Evolutionary conservation across 139 green algal genomes (phyloP).

Genomic region (Marvania coccoides): DNA sequence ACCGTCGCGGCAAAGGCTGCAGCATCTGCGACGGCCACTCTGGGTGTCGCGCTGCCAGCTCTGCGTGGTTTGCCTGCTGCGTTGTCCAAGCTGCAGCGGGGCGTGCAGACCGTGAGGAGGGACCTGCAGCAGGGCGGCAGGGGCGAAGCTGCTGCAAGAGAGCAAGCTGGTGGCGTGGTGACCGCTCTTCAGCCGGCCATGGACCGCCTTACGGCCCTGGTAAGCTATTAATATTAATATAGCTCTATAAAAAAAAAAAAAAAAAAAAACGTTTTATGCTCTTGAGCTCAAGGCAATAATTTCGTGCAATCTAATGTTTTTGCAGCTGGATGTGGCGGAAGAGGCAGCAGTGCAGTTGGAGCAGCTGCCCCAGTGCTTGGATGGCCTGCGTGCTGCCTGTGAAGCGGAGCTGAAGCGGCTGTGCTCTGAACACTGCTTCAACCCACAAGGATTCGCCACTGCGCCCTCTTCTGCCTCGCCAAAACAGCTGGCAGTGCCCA

Average conservation of each 20-base stretch:
- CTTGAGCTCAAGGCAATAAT: too few species aligned
- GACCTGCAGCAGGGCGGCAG: background rate
- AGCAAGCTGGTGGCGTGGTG: slow-evolving; percentile 8
- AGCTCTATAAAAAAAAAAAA: too few species aligned
- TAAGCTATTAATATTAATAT: background rate
- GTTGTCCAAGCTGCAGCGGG: background rate
- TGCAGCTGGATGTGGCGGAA: background rate
- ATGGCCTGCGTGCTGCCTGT: too few species aligned
- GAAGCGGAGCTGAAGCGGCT: too few species aligned
- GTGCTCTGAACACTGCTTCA: too few species aligned
- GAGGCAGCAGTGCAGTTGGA: background rate
- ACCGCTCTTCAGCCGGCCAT: background rate
- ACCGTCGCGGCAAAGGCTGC: background rate
- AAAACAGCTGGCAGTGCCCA: too few species aligned
- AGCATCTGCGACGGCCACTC: slow-evolving; percentile 6
- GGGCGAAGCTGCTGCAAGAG: slow-evolving; percentile 10
- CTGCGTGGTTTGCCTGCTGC: background rate
- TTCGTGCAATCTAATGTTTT: background rate
- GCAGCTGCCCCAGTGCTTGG: too few species aligned
- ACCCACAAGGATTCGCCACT: too few species aligned
- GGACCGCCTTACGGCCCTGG: background rate
- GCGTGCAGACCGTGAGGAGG: slow-evolving; percentile 3
- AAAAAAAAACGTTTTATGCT: too few species aligned
- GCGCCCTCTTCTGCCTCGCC: too few species aligned
- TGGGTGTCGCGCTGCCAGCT: background rate